Conservation (phyloP, 225 moss, liverwort and hornwort genomes). For the Bryoerythrophyllum caledonicum region DNA sequence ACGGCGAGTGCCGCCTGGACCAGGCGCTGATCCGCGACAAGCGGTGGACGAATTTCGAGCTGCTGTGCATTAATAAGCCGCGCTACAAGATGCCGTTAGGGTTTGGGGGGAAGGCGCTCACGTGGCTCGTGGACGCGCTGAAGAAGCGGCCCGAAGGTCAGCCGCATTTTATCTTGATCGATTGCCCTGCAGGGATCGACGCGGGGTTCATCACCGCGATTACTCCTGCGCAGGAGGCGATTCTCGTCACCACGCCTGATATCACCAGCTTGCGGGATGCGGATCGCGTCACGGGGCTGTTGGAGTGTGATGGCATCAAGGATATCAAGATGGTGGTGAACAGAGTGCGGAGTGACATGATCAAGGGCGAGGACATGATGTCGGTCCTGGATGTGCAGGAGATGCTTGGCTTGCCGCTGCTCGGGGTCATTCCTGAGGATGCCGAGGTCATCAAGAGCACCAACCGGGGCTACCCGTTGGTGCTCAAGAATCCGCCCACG, state of each 20-base stretch:
- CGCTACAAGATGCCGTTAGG: constrained; percentile 97
- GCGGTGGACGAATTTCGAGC: constrained; percentile 99
- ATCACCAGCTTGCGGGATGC: constrained; percentile 95
- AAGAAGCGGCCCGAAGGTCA: constrained; percentile 88
- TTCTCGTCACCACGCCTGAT: constrained; percentile 93
- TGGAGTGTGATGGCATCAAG: constrained; percentile 97
- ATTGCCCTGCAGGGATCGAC: constrained; percentile 96
- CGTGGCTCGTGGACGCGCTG: constrained; percentile 96
- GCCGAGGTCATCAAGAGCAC: constrained; percentile 99
- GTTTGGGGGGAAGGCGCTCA: constrained; percentile 97
- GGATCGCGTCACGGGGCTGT: constrained; percentile 93
- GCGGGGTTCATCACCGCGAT: constrained; percentile 98
- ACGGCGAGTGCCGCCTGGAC: constrained; percentile 94
- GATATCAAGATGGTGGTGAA: constrained; percentile 99
- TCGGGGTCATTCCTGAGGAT: constrained; percentile 93
- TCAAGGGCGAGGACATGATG: constrained; percentile 99
- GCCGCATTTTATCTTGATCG: constrained; percentile 89
- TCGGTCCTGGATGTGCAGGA: constrained; percentile 98
- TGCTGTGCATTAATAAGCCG: constrained; percentile 94
- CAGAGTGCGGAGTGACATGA: constrained; percentile 96
- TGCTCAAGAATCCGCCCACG: constrained; percentile 95
- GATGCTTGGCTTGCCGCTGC: constrained; percentile 91
- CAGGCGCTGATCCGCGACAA: constrained; percentile 97
- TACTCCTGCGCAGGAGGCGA: constrained; percentile 94
- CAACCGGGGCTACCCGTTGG: constrained; percentile 91